Evolutionary conservation across 2,329 filamentous ascomycete genomes (phyloP), one percentile per base, ranked within the genome.

Genomic region (Diaporthe vexans): DNA sequence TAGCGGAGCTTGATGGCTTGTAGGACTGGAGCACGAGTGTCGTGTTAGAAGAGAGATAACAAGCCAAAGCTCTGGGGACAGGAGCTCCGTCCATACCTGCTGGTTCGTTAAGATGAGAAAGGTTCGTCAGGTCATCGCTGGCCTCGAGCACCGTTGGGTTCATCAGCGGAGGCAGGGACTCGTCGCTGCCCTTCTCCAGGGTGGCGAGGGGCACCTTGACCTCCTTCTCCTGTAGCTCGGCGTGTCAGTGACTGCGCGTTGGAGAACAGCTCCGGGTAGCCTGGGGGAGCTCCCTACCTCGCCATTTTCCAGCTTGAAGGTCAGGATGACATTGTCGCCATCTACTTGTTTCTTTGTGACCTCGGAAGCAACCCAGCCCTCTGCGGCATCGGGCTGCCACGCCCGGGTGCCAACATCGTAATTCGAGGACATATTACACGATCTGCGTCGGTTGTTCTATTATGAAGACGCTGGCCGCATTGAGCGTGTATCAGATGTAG

Each of bases 131-230:
- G 84, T 99, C 97, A 86, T 99, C 97, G 86, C 95, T 98, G 79
- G 97, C 97, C 89, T 99, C 97, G 78, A 99, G 93, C 91, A 98
- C 97, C 70, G 96, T 91, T 78, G 97, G 97, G 84, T 99, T 99
- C 95, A 98, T 98, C 80, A 99, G 85, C 68, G 97, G 97, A 63
- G 97, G 97, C 77, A 99, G 88, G 73, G 91, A 91, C 71, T 92
- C 86, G 85, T 95, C 93, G 81, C 92, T 94, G 82, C 93, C 92
- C 81, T 92, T 91, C 83, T 94, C 91, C 77, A 99, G 87, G 79
- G 92, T 94, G 79, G 92, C 91, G 76, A 92, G 84, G 21, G 94
- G 93, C 78, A 97, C 93, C 84, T 95, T 91, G 81, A 98, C 85
- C 15, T 89, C 91, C 87, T 94, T 97, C 81, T 89, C 92, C 95